Conservation (phyloP, 768 basidiomycete genomes). For the Mycena indigotica region DNA sequence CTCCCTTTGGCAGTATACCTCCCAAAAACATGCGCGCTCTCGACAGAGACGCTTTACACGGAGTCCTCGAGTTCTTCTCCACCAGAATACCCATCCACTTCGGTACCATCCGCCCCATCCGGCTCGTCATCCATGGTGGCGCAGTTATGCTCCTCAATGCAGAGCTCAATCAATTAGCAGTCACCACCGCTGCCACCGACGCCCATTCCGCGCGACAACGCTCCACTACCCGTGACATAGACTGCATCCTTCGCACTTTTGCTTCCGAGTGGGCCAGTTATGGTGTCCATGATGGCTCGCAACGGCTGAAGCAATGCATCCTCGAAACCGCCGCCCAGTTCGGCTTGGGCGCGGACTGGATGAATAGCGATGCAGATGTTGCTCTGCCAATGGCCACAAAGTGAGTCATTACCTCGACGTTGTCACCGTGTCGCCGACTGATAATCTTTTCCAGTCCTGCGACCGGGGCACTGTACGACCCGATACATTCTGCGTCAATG, state of each 20-base stretch:
- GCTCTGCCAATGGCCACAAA: slow-evolving; percentile 67
- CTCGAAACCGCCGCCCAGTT: slow-evolving; percentile 52
- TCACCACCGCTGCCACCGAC: slow-evolving; percentile 19
- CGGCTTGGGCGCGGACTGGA: slow-evolving; percentile 66
- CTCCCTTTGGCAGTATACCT: slow-evolving; percentile 21
- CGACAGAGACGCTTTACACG: slow-evolving; percentile 43
- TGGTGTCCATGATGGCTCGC: slow-evolving; percentile 54
- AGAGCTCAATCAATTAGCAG: slow-evolving; percentile 23
- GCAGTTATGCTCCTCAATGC: slow-evolving; percentile 73
- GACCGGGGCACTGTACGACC: slow-evolving; percentile 48
- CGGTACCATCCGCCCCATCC: slow-evolving; percentile 43
- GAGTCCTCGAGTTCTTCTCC: slow-evolving; percentile 55
- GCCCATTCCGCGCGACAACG: slow-evolving; percentile 34
- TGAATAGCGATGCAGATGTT: slow-evolving; percentile 75
- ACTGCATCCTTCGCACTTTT: slow-evolving; percentile 67
- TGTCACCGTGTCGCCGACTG: slow-evolving; percentile 2
- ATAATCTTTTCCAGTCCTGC: slow-evolving; percentile 23
- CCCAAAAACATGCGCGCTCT: slow-evolving; percentile 43
- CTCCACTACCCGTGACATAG: slow-evolving; percentile 64
- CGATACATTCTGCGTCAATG: slow-evolving; percentile 58
- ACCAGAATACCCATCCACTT: slow-evolving; percentile 48
- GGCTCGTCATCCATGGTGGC: slow-evolving; percentile 71
- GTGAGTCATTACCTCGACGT: slow-evolving; percentile 46
- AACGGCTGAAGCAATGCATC: slow-evolving; percentile 60
- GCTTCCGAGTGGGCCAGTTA: slow-evolving; percentile 50